Percentiles rank a stretch among this genome's conserved stretches.
Conservation (phyloP, 495 filamentous ascomycete genomes). For the Melanomma pulvis-pyrius region DNA sequence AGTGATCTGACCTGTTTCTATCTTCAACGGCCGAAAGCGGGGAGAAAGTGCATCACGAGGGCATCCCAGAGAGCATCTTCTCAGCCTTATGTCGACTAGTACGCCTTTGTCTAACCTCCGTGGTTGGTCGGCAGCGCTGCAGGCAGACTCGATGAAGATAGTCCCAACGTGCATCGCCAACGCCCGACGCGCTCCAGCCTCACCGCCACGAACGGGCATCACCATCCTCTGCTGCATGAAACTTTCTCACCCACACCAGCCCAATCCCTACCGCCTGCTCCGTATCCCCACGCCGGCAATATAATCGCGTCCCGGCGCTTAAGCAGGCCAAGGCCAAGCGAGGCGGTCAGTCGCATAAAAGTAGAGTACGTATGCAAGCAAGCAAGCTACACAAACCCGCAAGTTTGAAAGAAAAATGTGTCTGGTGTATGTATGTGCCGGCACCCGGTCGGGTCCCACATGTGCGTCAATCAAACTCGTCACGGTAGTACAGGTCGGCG, state of each 20-base stretch:
- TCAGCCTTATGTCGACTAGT: constrained; percentile 9
- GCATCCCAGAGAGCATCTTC: background rate
- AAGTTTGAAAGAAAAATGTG: background rate
- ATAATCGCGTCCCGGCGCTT: constrained; percentile 11
- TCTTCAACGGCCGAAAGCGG: constrained; percentile 5
- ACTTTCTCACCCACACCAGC: background rate
- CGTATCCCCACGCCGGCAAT: constrained; percentile 7
- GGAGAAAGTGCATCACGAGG: background rate
- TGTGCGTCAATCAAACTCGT: background rate
- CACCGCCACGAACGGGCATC: constrained; percentile 3
- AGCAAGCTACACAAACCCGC: background rate
- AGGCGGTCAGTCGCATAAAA: constrained; percentile 3
- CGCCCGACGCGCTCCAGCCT: background rate
- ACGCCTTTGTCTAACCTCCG: no score
- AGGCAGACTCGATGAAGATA: background rate
- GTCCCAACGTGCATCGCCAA: constrained; percentile 4
- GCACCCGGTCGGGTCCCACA: background rate
- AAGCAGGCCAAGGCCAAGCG: constrained; percentile 5
- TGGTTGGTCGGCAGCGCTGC: no score
- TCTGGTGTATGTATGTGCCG: background rate
- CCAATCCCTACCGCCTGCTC: constrained; percentile 12
- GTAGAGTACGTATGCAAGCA: background rate
- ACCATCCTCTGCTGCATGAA: background rate
- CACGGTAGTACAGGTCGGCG: constrained; percentile 17
- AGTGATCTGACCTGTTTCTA: background rate